A percentile compares a stretch with the other conserved stretches of the same genome.
Conservation (phyloP, 2,329 filamentous ascomycete genomes). For the Seiridium unicorne region DNA sequence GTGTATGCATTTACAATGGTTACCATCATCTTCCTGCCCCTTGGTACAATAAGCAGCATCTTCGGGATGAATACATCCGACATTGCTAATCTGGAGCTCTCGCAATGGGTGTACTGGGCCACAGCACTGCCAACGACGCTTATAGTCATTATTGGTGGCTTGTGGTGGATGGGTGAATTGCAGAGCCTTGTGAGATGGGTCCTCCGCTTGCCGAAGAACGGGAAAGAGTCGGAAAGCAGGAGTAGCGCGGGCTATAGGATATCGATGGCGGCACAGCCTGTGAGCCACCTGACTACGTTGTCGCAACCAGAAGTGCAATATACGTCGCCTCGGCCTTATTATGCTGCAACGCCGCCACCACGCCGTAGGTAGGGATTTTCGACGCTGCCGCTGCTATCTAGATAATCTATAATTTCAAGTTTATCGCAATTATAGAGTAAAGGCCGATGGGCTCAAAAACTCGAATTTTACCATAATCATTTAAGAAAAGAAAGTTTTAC, state of each 20-base stretch:
- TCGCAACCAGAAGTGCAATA: too few species aligned
- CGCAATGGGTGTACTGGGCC: conserved; percentile 50
- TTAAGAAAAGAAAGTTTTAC: too few species aligned
- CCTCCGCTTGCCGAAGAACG: not conserved
- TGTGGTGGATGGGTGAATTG: not conserved
- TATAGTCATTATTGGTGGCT: not conserved
- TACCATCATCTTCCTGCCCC: conserved; percentile 37
- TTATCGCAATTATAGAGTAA: too few species aligned
- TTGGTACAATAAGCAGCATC: conserved; percentile 31
- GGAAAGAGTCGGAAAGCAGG: not conserved
- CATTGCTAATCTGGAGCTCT: conserved; percentile 45
- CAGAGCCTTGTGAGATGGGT: not conserved
- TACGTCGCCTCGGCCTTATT: too few species aligned
- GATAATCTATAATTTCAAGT: too few species aligned
- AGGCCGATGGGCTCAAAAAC: too few species aligned
- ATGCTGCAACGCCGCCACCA: too few species aligned
- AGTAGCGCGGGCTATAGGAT: not conserved
- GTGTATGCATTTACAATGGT: conserved; percentile 37
- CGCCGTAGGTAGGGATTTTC: too few species aligned
- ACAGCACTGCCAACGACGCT: conserved; percentile 42
- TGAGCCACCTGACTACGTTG: too few species aligned
- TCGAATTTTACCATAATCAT: too few species aligned
- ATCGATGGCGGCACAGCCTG: not conserved
- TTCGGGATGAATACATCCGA: conserved; percentile 54
- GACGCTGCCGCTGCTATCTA: too few species aligned